phyloP scores from a whole-genome alignment of 2,329 filamentous ascomycete species.

The Cercospora sp. region DNA sequence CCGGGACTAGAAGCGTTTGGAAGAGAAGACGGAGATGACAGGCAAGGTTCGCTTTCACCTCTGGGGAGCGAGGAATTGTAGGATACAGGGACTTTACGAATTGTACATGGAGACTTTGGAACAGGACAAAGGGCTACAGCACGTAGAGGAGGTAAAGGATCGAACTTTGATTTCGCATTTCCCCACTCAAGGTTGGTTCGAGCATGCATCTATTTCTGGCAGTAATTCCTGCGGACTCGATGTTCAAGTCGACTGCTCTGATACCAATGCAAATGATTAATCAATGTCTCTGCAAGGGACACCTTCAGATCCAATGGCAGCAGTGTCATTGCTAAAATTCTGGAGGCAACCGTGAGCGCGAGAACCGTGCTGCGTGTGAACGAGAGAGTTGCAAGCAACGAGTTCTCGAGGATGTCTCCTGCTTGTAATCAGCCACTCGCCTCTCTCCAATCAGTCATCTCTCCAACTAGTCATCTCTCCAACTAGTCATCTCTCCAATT shows the following conservation, averaged over 20 bases:
- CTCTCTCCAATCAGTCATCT: too few species aligned
- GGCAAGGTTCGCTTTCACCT: not conserved
- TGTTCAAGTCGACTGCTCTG: not conserved
- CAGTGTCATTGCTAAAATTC: not conserved
- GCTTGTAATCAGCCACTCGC: not conserved
- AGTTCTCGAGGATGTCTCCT: not conserved
- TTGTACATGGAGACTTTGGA: not conserved
- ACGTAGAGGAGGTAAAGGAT: not conserved
- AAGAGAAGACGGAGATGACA: not conserved
- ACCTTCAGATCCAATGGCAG: not conserved
- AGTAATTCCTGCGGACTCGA: not conserved
- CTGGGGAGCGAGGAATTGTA: not conserved
- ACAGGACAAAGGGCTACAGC: not conserved
- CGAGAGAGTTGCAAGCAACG: not conserved
- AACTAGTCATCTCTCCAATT: not conserved
- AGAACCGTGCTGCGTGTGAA: not conserved
- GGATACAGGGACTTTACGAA: not conserved
- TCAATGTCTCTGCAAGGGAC: not conserved
- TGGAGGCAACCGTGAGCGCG: not conserved
- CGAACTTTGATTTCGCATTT: not conserved
- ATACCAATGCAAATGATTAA: not conserved
- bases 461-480: not conserved
- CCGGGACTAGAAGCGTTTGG: not conserved
- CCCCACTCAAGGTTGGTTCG: not conserved
- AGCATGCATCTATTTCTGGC: not conserved